Evolutionary conservation across 2,329 filamentous ascomycete genomes (phyloP).

Genomic region (Aspergillus transmontanensis): DNA sequence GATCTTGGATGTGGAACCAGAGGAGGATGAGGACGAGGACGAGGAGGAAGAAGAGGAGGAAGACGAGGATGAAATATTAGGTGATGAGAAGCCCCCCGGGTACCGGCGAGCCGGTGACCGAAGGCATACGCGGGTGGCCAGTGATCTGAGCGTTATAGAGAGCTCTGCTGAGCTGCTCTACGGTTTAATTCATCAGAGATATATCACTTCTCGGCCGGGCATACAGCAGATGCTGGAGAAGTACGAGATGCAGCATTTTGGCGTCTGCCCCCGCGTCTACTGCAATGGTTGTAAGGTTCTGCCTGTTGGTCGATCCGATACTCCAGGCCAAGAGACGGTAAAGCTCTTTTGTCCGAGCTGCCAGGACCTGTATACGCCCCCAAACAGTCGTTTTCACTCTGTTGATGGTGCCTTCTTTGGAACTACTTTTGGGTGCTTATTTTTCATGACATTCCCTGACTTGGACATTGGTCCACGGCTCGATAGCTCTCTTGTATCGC

Average conservation of each 20-base stretch:
- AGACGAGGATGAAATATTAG: conserved; percentile 68
- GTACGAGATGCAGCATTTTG: conserved; percentile 96
- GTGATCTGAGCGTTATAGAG: conserved; percentile 93
- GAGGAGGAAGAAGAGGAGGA: conserved; percentile 70
- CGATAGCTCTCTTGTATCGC: conserved; percentile 45
- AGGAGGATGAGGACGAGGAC: conserved; percentile 73
- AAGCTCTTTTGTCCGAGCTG: conserved; percentile 98
- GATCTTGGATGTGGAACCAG: conserved; percentile 97
- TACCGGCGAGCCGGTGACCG: conserved; percentile 63
- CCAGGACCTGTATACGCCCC: conserved; percentile 94
- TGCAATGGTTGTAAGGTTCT: conserved; percentile 89
- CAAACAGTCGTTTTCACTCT: conserved; percentile 94
- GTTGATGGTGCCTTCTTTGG: conserved; percentile 98
- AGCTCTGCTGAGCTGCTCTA: conserved; percentile 98
- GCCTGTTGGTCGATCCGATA: conserved; percentile 90
- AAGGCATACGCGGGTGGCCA: conserved; percentile 82
- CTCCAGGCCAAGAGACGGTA: conserved; percentile 93
- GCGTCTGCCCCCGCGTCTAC: conserved; percentile 89
- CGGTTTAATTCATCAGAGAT: conserved; percentile 95
- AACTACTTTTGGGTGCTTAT: conserved; percentile 93
- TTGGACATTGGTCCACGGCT: conserved; percentile 78
- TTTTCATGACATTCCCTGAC: conserved; percentile 98
- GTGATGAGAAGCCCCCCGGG: conserved; percentile 51
- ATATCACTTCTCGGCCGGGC: conserved; percentile 92
- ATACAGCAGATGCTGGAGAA: conserved; percentile 99